Percentiles rank a stretch among this genome's conserved stretches.
Conservation (phyloP, 768 basidiomycete species). For the Trametes coccinea region DNA sequence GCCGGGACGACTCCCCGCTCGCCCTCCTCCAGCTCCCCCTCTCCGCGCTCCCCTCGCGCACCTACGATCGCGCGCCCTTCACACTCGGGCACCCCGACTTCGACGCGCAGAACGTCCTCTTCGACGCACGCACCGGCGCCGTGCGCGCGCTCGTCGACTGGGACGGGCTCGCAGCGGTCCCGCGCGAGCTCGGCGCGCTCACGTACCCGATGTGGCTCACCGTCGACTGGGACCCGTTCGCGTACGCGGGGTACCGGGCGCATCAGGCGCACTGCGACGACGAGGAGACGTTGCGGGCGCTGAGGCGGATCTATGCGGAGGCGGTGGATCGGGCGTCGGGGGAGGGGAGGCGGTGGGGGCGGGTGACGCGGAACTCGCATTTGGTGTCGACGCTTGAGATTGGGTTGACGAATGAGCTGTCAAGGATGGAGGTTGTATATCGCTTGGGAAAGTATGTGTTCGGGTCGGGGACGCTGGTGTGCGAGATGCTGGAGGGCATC, state of each 20-base stretch:
- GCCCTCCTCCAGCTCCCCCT: background rate
- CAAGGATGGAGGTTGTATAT: background rate
- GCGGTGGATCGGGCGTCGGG: background rate
- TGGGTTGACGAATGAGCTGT: background rate
- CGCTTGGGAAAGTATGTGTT: conserved; percentile 5
- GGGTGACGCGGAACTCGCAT: conserved; percentile 9
- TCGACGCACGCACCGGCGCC: background rate
- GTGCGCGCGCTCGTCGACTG: conserved; percentile 3
- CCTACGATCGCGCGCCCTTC: conserved; percentile 2
- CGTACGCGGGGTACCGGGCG: background rate
- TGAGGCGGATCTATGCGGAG: background rate
- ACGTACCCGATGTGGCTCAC: conserved; percentile 4
- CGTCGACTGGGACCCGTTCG: conserved; percentile 5
- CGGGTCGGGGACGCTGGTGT: background rate
- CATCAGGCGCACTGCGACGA: background rate
- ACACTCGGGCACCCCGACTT: conserved; percentile 6
- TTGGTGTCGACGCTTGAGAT: background rate
- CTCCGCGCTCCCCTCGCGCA: background rate
- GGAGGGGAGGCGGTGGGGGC: background rate
- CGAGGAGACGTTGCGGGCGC: background rate
- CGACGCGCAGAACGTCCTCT: conserved; percentile 12
- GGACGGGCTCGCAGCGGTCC: background rate
- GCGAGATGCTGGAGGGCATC: background rate
- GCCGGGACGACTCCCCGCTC: background rate
- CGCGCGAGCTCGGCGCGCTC: conserved; percentile 2